These are phyloP conservation scores for Eucalyptus microcorys DNA, from an alignment of 345 rosid genomes.

Conservation along the genomic window DNA sequence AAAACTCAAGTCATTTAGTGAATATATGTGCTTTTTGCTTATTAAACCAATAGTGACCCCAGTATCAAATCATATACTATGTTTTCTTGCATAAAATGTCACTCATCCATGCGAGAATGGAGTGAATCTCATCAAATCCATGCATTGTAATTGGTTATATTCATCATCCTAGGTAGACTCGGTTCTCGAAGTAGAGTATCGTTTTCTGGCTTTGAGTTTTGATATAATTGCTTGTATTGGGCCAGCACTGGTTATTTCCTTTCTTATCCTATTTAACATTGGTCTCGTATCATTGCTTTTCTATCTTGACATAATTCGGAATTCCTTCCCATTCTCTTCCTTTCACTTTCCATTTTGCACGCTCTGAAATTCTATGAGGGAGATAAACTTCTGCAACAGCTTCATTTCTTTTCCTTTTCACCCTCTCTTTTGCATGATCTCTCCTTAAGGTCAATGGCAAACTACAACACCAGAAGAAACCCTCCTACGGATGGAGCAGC, in stretches of 20 bases:
- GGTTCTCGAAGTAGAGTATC: neutral
- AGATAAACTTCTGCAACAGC: too few species aligned
- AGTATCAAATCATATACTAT: neutral
- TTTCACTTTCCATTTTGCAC: too few species aligned
- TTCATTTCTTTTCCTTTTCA: too few species aligned
- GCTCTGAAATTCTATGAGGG: too few species aligned
- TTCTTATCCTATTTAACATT: neutral
- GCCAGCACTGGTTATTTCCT: neutral
- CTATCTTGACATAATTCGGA: neutral
- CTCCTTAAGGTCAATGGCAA: too few species aligned
- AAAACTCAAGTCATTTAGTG: neutral
- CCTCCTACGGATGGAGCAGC: too few species aligned
- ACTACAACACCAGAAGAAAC: too few species aligned
- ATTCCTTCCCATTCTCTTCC: too few species aligned
- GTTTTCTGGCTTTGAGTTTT: neutral
- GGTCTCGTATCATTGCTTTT: neutral
- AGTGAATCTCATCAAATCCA: neutral
- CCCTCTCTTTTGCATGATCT: too few species aligned
- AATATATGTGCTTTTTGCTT: neutral
- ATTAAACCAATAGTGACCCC: neutral
- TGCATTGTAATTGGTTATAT: neutral
- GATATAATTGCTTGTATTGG: neutral
- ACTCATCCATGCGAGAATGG: neutral
- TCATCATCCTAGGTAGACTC: neutral
- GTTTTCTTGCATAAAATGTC: neutral